phyloP scores from a whole-genome alignment of 371 early-diverging fungal genomes.

The Parasitella parasitica region DNA sequence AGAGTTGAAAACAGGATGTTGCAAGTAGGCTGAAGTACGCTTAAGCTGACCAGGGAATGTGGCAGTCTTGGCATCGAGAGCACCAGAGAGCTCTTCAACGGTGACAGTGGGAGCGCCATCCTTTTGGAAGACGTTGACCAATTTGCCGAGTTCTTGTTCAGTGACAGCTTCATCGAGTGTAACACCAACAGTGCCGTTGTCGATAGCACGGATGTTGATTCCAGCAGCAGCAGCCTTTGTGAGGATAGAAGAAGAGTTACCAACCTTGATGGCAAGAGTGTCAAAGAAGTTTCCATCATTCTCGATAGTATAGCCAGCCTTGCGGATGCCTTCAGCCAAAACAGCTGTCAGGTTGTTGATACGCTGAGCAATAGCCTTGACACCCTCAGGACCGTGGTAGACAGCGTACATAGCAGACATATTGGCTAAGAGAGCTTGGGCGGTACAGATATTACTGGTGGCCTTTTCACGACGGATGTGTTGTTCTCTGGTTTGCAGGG shows the following conservation, averaged over 20 bases:
- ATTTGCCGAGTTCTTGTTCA: slow-evolving; percentile 72
- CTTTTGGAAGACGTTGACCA: slow-evolving; percentile 72
- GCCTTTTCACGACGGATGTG: slow-evolving; percentile 99
- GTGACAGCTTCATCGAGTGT: slow-evolving; percentile 92
- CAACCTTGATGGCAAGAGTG: slow-evolving; percentile 83
- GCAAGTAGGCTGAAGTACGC: slow-evolving; percentile 76
- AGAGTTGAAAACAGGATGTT: slow-evolving; percentile 90
- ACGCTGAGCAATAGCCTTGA: slow-evolving; percentile 86
- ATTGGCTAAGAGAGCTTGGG: slow-evolving; percentile 91
- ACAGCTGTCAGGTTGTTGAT: slow-evolving; percentile 85
- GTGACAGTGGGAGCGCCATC: slow-evolving; percentile 51
- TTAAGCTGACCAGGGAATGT: slow-evolving; percentile 66
- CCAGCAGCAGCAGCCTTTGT: slow-evolving; percentile 71
- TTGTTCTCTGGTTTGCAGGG: slow-evolving; percentile 97
- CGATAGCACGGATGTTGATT: slow-evolving; percentile 88
- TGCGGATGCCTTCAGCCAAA: slow-evolving; percentile 73
- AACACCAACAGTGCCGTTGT: slow-evolving; percentile 73
- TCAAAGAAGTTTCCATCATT: slow-evolving; percentile 89
- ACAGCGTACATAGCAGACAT: slow-evolving; percentile 96
- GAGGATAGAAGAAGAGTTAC: slow-evolving; percentile 61
- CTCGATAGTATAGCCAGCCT: slow-evolving; percentile 74
- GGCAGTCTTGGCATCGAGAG: slow-evolving; percentile 37
- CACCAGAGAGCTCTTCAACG: slow-evolving; percentile 44
- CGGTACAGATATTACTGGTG: slow-evolving; percentile 97
- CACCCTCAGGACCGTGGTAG: slow-evolving; percentile 95